A percentile compares a stretch with the other conserved stretches of the same genome.
phyloP scores from a whole-genome alignment of 2,329 filamentous ascomycete genomes.

The Dactylellina parvicollis region DNA sequence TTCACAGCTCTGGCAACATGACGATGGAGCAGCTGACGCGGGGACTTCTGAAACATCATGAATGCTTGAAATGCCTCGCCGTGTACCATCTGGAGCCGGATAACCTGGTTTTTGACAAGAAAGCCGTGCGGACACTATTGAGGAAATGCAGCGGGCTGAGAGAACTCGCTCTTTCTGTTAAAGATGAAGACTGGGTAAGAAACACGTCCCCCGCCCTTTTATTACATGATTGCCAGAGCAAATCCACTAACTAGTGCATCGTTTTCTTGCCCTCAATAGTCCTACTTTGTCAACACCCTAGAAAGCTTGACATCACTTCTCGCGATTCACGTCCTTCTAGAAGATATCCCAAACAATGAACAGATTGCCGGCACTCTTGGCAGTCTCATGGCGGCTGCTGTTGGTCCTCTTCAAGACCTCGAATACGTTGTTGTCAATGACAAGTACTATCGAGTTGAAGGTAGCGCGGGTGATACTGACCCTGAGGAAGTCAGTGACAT shows the following conservation, averaged over 20 bases:
- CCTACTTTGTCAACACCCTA: slow-evolving; percentile 53
- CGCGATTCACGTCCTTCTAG: slow-evolving; percentile 48
- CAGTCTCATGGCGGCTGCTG: slow-evolving; percentile 52
- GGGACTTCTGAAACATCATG: slow-evolving; percentile 46
- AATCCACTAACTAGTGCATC: slow-evolving; percentile 5
- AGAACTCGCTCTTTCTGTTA: slow-evolving; percentile 48
- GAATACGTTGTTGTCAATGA: slow-evolving; percentile 54
- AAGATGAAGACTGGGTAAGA: slow-evolving; percentile 53
- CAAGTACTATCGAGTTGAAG: slow-evolving; percentile 52
- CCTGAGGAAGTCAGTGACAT: slow-evolving; percentile 49
- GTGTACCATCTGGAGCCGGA: slow-evolving; percentile 51
- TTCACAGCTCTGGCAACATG: slow-evolving; percentile 53
- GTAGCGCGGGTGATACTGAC: slow-evolving; percentile 48
- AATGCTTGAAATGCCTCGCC: slow-evolving; percentile 52
- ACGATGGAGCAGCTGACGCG: slow-evolving; percentile 51
- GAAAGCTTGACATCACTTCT: slow-evolving; percentile 51
- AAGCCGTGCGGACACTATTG: slow-evolving; percentile 38
- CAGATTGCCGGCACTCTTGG: slow-evolving; percentile 52
- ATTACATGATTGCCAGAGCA: too few relatives aligned
- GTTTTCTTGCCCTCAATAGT: slow-evolving; percentile 6
- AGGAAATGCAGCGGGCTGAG: slow-evolving; percentile 45
- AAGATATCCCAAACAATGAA: slow-evolving; percentile 51
- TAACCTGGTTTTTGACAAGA: slow-evolving; percentile 50
- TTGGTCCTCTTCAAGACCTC: slow-evolving; percentile 48
- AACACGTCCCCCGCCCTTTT: neutral